phyloP scores from a whole-genome alignment of 495 filamentous ascomycete genomes.

The Cercophora samala region DNA sequence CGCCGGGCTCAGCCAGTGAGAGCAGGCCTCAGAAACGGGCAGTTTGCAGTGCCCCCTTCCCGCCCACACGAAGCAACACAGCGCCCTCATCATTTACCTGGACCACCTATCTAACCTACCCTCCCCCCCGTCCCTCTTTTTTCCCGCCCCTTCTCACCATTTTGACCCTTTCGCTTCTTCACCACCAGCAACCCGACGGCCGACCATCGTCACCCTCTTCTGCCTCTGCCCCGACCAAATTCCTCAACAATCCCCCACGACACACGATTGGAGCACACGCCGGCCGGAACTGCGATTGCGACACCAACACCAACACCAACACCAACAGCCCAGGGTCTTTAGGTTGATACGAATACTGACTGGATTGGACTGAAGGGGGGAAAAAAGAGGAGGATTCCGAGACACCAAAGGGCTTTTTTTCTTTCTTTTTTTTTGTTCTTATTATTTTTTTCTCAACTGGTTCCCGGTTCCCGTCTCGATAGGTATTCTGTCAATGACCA shows the following conservation, averaged over 20 bases:
- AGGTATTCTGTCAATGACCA: neutral
- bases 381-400: conserved; percentile 2
- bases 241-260: conserved; percentile 5
- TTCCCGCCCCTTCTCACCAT: conserved; percentile 21
- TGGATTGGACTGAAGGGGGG: neutral
- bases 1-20: conserved; percentile 8
- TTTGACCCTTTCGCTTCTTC: conserved; percentile 28
- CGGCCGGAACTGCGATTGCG: conserved; percentile 25
- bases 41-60: conserved; percentile 32
- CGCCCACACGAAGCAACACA: conserved; percentile 17
- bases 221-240: neutral
- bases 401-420: neutral
- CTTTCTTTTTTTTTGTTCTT: neutral
- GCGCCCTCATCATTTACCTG: conserved; percentile 17
- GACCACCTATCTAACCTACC: no score
- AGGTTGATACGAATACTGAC: no score
- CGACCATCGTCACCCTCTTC: neutral
- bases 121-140: conserved; percentile 25
- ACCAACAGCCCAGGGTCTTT: no score
- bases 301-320: neutral
- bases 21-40: neutral
- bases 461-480: neutral
- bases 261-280: conserved; percentile 19
- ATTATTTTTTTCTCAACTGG: neutral
- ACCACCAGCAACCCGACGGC: conserved; percentile 10